These are phyloP conservation scores for Melanomma pulvis-pyrius DNA, from an alignment of 495 filamentous ascomycete species.

Conservation along the genomic window DNA sequence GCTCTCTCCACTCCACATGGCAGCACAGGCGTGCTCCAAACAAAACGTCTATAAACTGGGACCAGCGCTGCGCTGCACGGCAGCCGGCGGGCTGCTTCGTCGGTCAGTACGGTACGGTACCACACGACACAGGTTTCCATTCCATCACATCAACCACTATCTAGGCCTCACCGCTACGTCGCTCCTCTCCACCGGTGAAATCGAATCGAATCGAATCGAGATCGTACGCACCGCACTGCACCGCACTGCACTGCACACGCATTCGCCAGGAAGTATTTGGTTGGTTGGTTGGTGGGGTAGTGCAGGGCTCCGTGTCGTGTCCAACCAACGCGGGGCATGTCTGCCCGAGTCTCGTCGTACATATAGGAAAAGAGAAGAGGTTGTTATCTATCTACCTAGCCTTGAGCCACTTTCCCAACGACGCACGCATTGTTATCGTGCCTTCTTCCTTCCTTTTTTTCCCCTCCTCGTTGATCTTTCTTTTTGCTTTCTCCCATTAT, in stretches of 20 bases:
- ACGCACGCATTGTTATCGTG: not conserved
- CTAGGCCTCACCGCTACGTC: slow-evolving; percentile 20
- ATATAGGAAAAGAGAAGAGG: slow-evolving; percentile 16
- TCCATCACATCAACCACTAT: not conserved
- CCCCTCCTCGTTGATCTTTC: not conserved
- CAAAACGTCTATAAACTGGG: slow-evolving; percentile 2
- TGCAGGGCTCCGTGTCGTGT: not conserved
- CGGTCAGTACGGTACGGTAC: not conserved
- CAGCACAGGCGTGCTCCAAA: not conserved
- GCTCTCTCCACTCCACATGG: slow-evolving; percentile 7
- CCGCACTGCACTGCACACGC: not conserved
- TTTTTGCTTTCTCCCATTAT: not conserved
- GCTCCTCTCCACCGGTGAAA: slow-evolving; percentile 3
- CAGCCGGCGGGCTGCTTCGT: slow-evolving; percentile 8
- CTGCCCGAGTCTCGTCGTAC: slow-evolving; percentile 24
- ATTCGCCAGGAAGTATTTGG: not conserved
- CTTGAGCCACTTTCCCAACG: not conserved
- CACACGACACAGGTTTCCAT: too few species aligned
- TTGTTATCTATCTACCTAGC: slow-evolving; percentile 5
- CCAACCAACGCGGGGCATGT: slow-evolving; percentile 26
- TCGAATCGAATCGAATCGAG: not conserved
- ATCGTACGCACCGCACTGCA: too few species aligned
- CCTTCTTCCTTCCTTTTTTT: not conserved
- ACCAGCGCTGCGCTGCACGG: slow-evolving; percentile 9
- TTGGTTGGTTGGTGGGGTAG: slow-evolving; percentile 15